Conservation (phyloP, 129 eudicot genomes). For the Flaveria trinervia region DNA sequence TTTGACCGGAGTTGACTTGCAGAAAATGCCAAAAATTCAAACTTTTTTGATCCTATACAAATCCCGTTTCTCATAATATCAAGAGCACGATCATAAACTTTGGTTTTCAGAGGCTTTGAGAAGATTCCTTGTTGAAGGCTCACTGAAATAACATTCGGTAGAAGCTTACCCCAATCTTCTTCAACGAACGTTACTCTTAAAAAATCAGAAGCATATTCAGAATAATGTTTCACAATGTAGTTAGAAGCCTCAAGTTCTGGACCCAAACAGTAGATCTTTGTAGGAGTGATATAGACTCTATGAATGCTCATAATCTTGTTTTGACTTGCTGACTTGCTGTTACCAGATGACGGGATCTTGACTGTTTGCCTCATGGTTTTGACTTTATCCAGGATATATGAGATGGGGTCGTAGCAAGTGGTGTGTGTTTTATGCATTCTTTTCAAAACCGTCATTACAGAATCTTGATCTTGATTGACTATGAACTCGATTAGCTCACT, state of each 20-base stretch:
- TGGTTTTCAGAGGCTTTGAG: slow-evolving; percentile 64
- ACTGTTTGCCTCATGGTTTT: slow-evolving; percentile 25
- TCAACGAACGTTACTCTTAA: slow-evolving; percentile 90
- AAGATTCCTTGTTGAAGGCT: slow-evolving; percentile 61
- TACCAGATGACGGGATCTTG: slow-evolving; percentile 41
- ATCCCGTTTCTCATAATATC: slow-evolving; percentile 75
- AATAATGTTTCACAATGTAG: slow-evolving; percentile 82
- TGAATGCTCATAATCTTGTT: slow-evolving; percentile 83
- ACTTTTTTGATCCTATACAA: slow-evolving; percentile 67
- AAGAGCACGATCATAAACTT: slow-evolving; percentile 61
- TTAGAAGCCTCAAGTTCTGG: slow-evolving; percentile 92
- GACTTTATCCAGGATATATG: slow-evolving; percentile 44
- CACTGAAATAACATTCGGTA: slow-evolving; percentile 50
- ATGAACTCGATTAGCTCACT: slow-evolving; percentile 57
- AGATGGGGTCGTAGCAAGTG: slow-evolving; percentile 78
- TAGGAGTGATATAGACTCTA: slow-evolving; percentile 76
- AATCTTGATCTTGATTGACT: slow-evolving; percentile 45
- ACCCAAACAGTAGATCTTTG: slow-evolving; percentile 80
- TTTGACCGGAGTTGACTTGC: slow-evolving; percentile 97
- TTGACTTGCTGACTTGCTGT: slow-evolving; percentile 41
- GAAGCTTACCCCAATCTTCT: slow-evolving; percentile 92
- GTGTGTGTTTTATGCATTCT: slow-evolving; percentile 68
- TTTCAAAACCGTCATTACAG: slow-evolving; percentile 55
- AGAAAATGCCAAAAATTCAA: slow-evolving; percentile 82
- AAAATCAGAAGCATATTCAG: slow-evolving; percentile 73